Conservation (phyloP, 2,329 filamentous ascomycete genomes). For the Remersonia thermophila region DNA sequence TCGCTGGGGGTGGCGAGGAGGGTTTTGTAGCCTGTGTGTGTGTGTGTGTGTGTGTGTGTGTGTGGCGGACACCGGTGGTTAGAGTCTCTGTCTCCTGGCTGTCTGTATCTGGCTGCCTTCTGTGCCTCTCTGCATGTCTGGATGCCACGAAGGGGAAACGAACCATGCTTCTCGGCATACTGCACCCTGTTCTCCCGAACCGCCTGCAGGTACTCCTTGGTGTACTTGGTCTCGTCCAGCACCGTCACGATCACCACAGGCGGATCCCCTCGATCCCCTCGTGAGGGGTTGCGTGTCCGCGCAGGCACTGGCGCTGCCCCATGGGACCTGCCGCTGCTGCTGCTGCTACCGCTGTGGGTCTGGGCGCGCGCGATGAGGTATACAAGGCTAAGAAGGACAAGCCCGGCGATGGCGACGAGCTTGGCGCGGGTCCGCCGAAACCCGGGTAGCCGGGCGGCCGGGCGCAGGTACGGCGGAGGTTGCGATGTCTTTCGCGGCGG, state of each 20-base stretch:
- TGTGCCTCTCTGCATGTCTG: too few relatives aligned
- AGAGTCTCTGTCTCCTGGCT: too few relatives aligned
- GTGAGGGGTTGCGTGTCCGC: conserved; percentile 3
- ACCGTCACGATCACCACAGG: conserved; percentile 74
- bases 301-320: too few relatives aligned
- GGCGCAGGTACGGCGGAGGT: conserved; percentile 56
- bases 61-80: too few relatives aligned
- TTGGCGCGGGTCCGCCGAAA: conserved; percentile 47
- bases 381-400: conserved; percentile 45
- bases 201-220: conserved; percentile 54
- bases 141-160: conserved; percentile 20
- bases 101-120: too few relatives aligned
- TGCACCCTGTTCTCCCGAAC: conserved; percentile 72
- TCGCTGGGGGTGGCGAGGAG: conserved; percentile 70
- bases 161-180: conserved; percentile 82
- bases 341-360: conserved; percentile 9
- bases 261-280: conserved; percentile 40
- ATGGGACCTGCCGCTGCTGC: not conserved
- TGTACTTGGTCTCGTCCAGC: conserved; percentile 55
- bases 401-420: conserved; percentile 39
- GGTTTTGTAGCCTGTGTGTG: conserved; percentile 66
- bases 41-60: too few relatives aligned
- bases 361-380: conserved; percentile 41
- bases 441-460: conserved; percentile 37
- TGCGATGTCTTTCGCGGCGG: conserved; percentile 75